Evolutionary conservation across 2,329 filamentous ascomycete genomes (phyloP).

Genomic region (Monosporascus sp.): DNA sequence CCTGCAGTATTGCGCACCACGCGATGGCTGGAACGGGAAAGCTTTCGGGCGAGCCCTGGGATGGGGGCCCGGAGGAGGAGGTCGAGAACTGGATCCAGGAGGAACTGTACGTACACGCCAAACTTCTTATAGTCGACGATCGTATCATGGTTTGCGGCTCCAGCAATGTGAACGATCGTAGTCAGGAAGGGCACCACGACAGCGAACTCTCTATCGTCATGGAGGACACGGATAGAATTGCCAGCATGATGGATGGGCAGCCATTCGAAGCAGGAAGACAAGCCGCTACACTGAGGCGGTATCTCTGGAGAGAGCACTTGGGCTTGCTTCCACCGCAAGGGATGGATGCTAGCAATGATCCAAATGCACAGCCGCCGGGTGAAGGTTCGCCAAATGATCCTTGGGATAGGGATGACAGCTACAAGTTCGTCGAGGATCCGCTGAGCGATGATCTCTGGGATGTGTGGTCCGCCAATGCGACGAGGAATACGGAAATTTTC

Average conservation of each 20-base stretch:
- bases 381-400: constrained; percentile 62
- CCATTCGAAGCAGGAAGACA: constrained; percentile 76
- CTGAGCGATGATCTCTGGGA: constrained; percentile 61
- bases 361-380: constrained; percentile 69
- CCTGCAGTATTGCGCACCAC: constrained; percentile 63
- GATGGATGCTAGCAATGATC: constrained; percentile 60
- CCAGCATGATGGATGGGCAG: constrained; percentile 73
- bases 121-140: constrained; percentile 86
- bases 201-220: constrained; percentile 88
- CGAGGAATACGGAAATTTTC: constrained; percentile 69
- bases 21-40: constrained; percentile 68
- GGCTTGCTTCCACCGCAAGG: constrained; percentile 74
- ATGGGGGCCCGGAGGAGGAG: constrained; percentile 69
- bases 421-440: constrained; percentile 66
- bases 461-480: constrained; percentile 65
- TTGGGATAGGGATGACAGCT: constrained; percentile 54
- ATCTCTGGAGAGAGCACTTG: constrained; percentile 86
- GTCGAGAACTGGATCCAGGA: constrained; percentile 90
- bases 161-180: constrained; percentile 87
- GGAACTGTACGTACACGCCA: constrained; percentile 92
- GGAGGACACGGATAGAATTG: constrained; percentile 70
- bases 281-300: constrained; percentile 73
- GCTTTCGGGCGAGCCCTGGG: constrained; percentile 69
- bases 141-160: constrained; percentile 78
- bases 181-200: constrained; percentile 83